These are phyloP conservation scores for Poa annua DNA, from an alignment of 176 grass and related monocot genomes.

Conservation along the genomic window DNA sequence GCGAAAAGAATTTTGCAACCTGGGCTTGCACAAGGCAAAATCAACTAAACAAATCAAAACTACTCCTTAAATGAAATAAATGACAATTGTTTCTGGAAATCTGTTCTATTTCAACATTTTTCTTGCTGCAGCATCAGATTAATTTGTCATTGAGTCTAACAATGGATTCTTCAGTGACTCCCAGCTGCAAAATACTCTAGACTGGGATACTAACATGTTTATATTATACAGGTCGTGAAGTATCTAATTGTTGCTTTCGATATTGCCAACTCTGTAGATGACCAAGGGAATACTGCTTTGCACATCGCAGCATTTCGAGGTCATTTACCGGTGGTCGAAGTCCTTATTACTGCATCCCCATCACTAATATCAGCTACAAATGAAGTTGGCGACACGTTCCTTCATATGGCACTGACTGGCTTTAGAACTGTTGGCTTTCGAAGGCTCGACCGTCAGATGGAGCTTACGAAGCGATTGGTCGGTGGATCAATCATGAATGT, in stretches of 20 bases:
- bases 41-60: background rate
- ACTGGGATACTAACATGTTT: conserved; percentile 27
- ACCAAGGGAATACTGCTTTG: conserved; percentile 78
- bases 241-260: conserved; percentile 54
- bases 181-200: background rate
- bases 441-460: conserved; percentile 81
- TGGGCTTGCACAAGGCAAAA: background rate
- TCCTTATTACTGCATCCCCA: conserved; percentile 55
- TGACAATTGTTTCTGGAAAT: background rate
- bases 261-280: conserved; percentile 59
- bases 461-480: conserved; percentile 67
- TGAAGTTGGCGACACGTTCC: conserved; percentile 73
- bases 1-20: background rate
- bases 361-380: conserved; percentile 57
- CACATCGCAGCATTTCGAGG: conserved; percentile 88
- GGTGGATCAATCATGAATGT: conserved; percentile 54
- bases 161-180: background rate
- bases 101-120: background rate
- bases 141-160: background rate
- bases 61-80: conserved; percentile 1
- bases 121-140: background rate
- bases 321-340: conserved; percentile 58
- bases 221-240: conserved; percentile 66
- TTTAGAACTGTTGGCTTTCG: conserved; percentile 85
- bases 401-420: conserved; percentile 82